Conservation (phyloP, 176 grass and related monocot genomes). For the Poa pratensis region DNA sequence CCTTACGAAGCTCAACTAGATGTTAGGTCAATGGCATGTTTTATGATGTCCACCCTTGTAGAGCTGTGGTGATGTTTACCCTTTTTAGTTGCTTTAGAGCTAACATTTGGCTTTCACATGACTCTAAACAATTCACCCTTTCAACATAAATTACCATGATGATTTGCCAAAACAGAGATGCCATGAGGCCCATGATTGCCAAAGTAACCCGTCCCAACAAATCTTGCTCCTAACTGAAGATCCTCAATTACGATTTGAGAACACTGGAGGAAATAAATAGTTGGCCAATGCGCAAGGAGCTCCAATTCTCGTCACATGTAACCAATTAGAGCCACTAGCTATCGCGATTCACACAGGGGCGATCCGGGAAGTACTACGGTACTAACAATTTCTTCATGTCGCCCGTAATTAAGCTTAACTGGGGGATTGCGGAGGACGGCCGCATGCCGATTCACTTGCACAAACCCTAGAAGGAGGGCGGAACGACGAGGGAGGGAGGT, state of each 20-base stretch:
- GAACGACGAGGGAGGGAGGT: background rate
- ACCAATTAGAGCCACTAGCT: background rate
- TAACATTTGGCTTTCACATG: background rate
- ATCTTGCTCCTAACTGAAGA: background rate
- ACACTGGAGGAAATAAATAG: background rate
- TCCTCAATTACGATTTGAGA: background rate
- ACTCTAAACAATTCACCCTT: background rate
- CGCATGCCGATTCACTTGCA: background rate
- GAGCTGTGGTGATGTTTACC: background rate
- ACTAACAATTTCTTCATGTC: background rate
- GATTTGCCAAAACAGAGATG: constrained; percentile 19
- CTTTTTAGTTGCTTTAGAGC: constrained; percentile 1
- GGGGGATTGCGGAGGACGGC: background rate
- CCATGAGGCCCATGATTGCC: no score
- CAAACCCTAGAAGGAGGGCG: constrained; percentile 5
- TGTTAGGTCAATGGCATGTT: background rate
- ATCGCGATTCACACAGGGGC: background rate
- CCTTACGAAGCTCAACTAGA: background rate
- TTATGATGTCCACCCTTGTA: background rate
- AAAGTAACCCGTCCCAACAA: background rate
- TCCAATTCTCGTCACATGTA: background rate
- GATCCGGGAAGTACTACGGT: constrained; percentile 14
- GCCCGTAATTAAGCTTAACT: constrained; percentile 6
- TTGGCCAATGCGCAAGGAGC: background rate
- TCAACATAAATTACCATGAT: constrained; percentile 5